A percentile compares a stretch with the other conserved stretches of the same genome.
These are phyloP conservation scores for Gastrolobium bilobum DNA, from an alignment of 306 rosid genomes.

Conservation along the genomic window DNA sequence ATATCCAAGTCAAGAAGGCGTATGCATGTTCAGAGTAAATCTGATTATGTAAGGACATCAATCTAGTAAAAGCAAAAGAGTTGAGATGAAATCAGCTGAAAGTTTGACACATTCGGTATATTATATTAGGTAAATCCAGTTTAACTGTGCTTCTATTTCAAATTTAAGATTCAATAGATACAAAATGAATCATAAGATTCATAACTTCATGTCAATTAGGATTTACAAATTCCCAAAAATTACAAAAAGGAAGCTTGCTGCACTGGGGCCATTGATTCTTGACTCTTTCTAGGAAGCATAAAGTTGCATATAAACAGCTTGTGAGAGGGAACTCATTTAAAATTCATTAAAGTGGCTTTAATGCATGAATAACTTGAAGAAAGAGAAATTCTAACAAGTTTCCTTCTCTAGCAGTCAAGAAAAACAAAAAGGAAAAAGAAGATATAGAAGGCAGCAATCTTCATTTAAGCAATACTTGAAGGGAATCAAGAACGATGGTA, in stretches of 20 bases:
- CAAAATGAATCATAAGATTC: background rate
- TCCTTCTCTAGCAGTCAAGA: constrained; percentile 16
- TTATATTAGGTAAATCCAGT: background rate
- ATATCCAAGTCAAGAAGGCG: constrained; percentile 41
- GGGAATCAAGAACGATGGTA: constrained; percentile 27
- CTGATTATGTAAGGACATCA: background rate
- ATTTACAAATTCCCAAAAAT: background rate
- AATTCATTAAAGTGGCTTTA: constrained; percentile 10
- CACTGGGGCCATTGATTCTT: background rate
- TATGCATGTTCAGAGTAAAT: constrained; percentile 18
- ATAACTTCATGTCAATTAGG: too few relatives aligned
- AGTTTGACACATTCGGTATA: background rate
- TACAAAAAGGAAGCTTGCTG: background rate
- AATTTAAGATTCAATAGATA: constrained; percentile 23
- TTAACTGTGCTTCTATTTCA: background rate
- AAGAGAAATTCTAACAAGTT: background rate
- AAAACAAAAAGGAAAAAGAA: background rate
- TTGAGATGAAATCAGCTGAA: constrained; percentile 5
- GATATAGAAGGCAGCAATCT: constrained; percentile 6
- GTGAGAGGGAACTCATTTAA: background rate
- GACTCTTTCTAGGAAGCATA: constrained; percentile 32
- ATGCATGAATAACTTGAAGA: background rate
- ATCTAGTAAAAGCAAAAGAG: constrained; percentile 16
- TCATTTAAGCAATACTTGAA: constrained; percentile 15
- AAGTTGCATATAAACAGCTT: background rate